Evolutionary conservation across 208 protist species (phyloP).

Genomic region (Trypanosoma caninum): DNA sequence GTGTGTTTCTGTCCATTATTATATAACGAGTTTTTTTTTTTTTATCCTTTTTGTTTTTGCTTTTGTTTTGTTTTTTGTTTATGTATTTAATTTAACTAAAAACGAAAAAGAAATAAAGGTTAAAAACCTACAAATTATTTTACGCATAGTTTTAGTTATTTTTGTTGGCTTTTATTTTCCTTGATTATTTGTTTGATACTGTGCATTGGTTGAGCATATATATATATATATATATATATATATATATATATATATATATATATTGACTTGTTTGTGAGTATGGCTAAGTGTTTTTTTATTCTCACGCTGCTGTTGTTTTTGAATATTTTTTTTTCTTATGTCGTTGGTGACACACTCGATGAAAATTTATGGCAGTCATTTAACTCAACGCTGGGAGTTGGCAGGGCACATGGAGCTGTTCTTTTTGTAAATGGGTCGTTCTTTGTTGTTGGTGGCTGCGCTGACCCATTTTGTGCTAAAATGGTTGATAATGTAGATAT

Average conservation of each 20-base stretch:
- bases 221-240: neutral
- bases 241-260: no score
- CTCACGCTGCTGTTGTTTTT: neutral
- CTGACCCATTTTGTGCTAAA: neutral
- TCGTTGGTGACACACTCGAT: no score
- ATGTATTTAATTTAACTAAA: neutral
- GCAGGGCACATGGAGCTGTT: constrained; percentile 15
- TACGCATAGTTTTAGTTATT: no score
- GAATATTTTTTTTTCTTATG: constrained; percentile 9
- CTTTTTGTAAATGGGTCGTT: constrained; percentile 6
- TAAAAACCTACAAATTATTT: no score
- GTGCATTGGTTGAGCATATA: no score
- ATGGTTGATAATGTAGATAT: constrained; percentile 10
- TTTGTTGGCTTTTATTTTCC: no score
- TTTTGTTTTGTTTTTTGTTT: neutral
- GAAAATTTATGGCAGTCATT: neutral
- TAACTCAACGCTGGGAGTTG: neutral
- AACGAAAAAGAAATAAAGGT: no score
- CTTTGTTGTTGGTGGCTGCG: constrained; percentile 19
- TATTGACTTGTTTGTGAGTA: no score
- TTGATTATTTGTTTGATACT: no score
- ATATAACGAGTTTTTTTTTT: neutral
- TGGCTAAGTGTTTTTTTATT: neutral
- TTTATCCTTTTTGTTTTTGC: constrained; percentile 5
- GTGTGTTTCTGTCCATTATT: neutral